Conservation (phyloP, 108 stramenopile species). For the Chaetoceros tenuissimus region DNA sequence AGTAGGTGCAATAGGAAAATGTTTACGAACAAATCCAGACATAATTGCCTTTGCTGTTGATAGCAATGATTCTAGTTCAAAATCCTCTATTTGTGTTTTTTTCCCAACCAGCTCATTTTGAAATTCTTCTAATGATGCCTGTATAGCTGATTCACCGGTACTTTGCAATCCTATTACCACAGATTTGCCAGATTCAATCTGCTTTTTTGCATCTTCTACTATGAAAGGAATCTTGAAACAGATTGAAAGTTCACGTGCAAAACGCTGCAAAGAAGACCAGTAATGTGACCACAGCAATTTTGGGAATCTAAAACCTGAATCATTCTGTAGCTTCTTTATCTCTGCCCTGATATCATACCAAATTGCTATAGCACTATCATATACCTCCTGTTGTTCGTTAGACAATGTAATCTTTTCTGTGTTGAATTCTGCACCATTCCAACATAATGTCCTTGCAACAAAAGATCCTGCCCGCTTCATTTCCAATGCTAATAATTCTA, state of each 20-base stretch:
- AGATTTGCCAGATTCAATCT: slow-evolving; percentile 31
- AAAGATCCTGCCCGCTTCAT: slow-evolving; percentile 66
- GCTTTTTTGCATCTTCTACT: slow-evolving; percentile 33
- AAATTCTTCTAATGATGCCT: slow-evolving; percentile 28
- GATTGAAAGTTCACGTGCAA: slow-evolving; percentile 68
- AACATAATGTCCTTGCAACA: slow-evolving; percentile 67
- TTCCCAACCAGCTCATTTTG: slow-evolving; percentile 11
- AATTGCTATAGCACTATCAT: slow-evolving; percentile 48
- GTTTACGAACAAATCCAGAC: slow-evolving; percentile 28
- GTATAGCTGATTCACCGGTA: slow-evolving; percentile 69
- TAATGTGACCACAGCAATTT: slow-evolving; percentile 39
- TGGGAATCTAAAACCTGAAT: slow-evolving; percentile 16
- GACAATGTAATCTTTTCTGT: slow-evolving; percentile 34
- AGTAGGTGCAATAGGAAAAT: slow-evolving; percentile 39
- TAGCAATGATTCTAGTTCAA: slow-evolving; percentile 16
- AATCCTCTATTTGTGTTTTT: slow-evolving; percentile 13
- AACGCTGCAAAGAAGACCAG: slow-evolving; percentile 77
- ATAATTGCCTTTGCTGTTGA: slow-evolving; percentile 32
- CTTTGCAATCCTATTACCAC: slow-evolving; percentile 76
- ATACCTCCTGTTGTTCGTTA: slow-evolving; percentile 26
- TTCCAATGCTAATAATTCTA: slow-evolving; percentile 81
- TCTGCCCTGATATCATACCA: slow-evolving; percentile 42
- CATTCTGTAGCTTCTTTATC: slow-evolving; percentile 26
- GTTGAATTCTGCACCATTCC: slow-evolving; percentile 70
- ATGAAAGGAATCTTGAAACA: slow-evolving; percentile 63